phyloP scores from a whole-genome alignment of 1,139 yeast genomes.

The Trichomonascaceae sp. region DNA sequence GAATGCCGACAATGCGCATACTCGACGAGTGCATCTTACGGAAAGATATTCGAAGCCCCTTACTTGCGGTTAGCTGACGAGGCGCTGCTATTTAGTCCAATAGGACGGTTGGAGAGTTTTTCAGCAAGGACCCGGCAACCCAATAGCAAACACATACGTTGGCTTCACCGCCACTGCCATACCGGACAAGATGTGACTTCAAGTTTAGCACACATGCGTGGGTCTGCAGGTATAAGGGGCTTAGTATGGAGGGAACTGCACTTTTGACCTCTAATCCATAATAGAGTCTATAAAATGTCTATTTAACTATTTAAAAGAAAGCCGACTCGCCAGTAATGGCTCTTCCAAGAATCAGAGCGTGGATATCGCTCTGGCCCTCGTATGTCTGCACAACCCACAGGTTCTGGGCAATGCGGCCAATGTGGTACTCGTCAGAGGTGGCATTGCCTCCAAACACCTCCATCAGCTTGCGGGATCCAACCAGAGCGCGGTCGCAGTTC shows the following conservation, averaged over 20 bases:
- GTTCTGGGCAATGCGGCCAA: conserved; percentile 32
- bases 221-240: not conserved
- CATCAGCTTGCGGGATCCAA: conserved; percentile 25
- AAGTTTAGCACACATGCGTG: not conserved
- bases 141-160: too few relatives aligned
- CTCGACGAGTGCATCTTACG: too few relatives aligned
- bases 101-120: too few relatives aligned
- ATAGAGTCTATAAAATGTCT: too few relatives aligned
- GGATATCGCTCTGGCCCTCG: conserved; percentile 35
- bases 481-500: conserved; percentile 31
- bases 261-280: too few relatives aligned
- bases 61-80: too few relatives aligned
- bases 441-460: conserved; percentile 35
- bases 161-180: too few relatives aligned
- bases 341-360: conserved; percentile 31
- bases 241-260: not conserved
- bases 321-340: conserved; percentile 32
- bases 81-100: too few relatives aligned
- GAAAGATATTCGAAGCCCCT: too few relatives aligned
- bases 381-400: conserved; percentile 33
- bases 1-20: too few relatives aligned
- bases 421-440: conserved; percentile 32
- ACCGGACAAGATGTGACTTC: too few relatives aligned
- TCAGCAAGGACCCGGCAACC: too few relatives aligned
- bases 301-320: conserved; percentile 22